Conservation (phyloP, 495 filamentous ascomycete species). For the Coniosporium apollinis region DNA sequence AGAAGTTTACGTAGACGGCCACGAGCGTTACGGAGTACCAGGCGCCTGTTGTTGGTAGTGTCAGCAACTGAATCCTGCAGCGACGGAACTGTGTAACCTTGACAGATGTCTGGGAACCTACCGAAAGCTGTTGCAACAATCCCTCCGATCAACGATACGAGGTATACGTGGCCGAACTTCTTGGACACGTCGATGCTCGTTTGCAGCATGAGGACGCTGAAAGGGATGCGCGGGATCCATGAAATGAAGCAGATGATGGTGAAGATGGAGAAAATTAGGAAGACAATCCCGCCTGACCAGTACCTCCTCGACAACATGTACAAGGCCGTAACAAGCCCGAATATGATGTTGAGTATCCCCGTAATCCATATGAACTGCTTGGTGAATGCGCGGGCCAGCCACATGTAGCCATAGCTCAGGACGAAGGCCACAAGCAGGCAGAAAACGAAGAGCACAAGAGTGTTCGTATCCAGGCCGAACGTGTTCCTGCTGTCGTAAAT, state of each 20-base stretch:
- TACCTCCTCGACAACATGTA: conserved; percentile 50
- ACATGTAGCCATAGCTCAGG: conserved; percentile 60
- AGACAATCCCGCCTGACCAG: conserved; percentile 71
- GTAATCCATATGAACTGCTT: conserved; percentile 87
- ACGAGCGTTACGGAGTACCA: conserved; percentile 45
- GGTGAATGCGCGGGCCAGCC: conserved; percentile 61
- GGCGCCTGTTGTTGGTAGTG: too few relatives aligned
- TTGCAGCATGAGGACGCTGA: conserved; percentile 77
- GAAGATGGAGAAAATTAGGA: conserved; percentile 65
- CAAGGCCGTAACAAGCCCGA: conserved; percentile 50
- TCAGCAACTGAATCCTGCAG: too few relatives aligned
- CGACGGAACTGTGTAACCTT: too few relatives aligned
- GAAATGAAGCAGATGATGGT: conserved; percentile 62
- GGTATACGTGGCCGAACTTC: conserved; percentile 66
- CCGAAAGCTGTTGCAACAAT: conserved; percentile 55
- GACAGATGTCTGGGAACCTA: too few relatives aligned
- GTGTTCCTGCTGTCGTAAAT: conserved; percentile 52
- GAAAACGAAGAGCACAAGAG: conserved; percentile 68
- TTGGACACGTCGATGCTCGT: conserved; percentile 76
- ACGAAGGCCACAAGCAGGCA: conserved; percentile 47
- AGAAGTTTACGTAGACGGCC: conserved; percentile 63
- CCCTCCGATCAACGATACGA: conserved; percentile 68
- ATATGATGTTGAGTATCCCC: conserved; percentile 48
- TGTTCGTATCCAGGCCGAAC: conserved; percentile 65
- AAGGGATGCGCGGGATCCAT: conserved; percentile 80